Evolutionary conservation across 1,284 basidiomycete species (phyloP).

Genomic region (Irpex sp.): DNA sequence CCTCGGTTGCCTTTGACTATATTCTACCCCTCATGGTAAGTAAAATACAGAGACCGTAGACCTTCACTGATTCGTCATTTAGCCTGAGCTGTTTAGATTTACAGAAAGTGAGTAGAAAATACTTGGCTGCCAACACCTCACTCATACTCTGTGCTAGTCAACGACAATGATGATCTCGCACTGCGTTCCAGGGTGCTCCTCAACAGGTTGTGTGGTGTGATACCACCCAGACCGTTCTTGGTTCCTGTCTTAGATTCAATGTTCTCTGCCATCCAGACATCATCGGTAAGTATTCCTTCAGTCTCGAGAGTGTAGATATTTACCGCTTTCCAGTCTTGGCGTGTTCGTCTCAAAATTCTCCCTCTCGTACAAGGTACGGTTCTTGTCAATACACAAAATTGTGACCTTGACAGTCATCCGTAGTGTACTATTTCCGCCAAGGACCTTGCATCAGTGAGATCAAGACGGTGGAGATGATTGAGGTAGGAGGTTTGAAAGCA

Average conservation of each 20-base stretch:
- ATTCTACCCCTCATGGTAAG: conserved; percentile 71
- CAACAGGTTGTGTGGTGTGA: conserved; percentile 71
- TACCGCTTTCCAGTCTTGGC: conserved; percentile 51
- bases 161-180: conserved; percentile 66
- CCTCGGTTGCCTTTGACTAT: conserved; percentile 72
- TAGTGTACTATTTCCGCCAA: conserved; percentile 74
- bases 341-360: conserved; percentile 62
- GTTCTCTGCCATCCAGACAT: conserved; percentile 60
- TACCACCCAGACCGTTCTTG: conserved; percentile 53
- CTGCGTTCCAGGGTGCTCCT: conserved; percentile 53
- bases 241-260: conserved; percentile 57
- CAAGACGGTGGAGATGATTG: conserved; percentile 63
- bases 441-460: conserved; percentile 56
- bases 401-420: conserved; percentile 1
- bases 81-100: conserved; percentile 71
- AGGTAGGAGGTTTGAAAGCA: conserved; percentile 31
- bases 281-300: conserved; percentile 42
- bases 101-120: conserved; percentile 45
- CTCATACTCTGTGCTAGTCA: conserved; percentile 35
- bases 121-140: conserved; percentile 3
- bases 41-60: conserved; percentile 1
- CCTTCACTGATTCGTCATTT: conserved; percentile 1
- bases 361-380: conserved; percentile 67
- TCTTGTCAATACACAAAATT: not conserved
- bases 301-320: not conserved